Evolutionary conservation across 352 stramenopile genomes (phyloP).

Genomic region (Globisporangium paroecandrum): DNA sequence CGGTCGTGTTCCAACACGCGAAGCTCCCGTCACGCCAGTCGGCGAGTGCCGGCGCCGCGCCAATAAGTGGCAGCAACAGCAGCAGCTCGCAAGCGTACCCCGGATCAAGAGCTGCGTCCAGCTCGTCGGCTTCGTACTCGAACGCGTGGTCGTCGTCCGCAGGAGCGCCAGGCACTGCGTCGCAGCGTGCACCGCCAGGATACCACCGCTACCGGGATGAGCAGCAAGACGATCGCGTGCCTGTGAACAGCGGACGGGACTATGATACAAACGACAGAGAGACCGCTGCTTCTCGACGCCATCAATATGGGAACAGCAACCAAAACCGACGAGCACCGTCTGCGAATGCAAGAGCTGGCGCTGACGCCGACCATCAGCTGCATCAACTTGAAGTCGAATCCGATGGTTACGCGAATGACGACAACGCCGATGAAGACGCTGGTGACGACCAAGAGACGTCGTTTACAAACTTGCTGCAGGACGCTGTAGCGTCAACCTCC

Average conservation of each 20-base stretch:
- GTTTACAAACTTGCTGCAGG: conserved; percentile 15
- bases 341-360: background rate
- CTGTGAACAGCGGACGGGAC: conserved; percentile 2
- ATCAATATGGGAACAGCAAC: background rate
- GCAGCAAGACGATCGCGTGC: conserved; percentile 4
- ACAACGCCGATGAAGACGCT: background rate
- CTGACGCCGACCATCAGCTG: background rate
- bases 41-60: conserved; percentile 16
- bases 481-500: conserved; percentile 10
- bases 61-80: background rate
- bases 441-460: conserved; percentile 11
- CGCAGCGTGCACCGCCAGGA: background rate
- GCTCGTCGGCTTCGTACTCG: conserved; percentile 1
- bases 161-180: background rate
- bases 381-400: background rate
- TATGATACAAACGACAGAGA: background rate
- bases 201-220: conserved; percentile 11
- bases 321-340: background rate
- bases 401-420: conserved; percentile 3
- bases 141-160: conserved; percentile 8
- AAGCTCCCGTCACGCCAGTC: conserved; percentile 39
- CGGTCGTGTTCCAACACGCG: conserved; percentile 58
- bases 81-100: conserved; percentile 2
- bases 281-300: background rate
- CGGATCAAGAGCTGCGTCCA: background rate